Base-by-base conservation (phyloP, 805 yeast species). In the Lipomyces yamanashiensis region DNA sequence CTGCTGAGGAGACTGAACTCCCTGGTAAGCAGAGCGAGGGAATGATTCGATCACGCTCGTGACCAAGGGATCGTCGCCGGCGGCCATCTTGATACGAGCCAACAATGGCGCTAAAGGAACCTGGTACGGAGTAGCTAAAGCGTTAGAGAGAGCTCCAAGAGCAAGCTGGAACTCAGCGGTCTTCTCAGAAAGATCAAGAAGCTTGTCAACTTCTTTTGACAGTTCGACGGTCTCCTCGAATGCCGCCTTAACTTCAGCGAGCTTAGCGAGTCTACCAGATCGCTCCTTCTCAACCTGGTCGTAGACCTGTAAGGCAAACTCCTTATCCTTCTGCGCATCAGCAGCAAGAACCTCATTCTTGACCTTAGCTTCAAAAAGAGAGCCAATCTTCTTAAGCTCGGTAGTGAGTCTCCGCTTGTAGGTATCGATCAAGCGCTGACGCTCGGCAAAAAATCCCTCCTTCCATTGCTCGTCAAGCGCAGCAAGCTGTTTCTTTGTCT, bases 1-100 rank as follows among this genome's bases (percentile, higher is more conserved):
- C 77, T 92, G 97, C 34, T 91, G 83, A 67, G 84, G 86, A 13
- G 96, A 85, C 67, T 92, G 80, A 34, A 93, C 85, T 45, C 96
- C 89, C 45, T 78, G 69, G 57, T 79, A 74, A 1, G 78, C 79
- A 9, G 76, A 77, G 15, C 75, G 73, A 50, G 87, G 85, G 57
- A 87, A 75, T 4, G 84, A 72, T 6, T 74, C 73, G 40, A 85
- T 61, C 3, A 87, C 84, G 36, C 81, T 77, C 39, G 79, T 75
- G 19, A 83, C 82, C 44, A 89, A 78, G 60, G 81, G 82, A 66
- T 81, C 80, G 54, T 84, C 83, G 12, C 77, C 72, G 33, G 80
- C 78, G 9, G 84, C 71, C 52, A 74, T 71, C 55, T 64, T 64
- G 52, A 79, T 64, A 17, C 72, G 68, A 23, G 70, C 70, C 45